A percentile compares a stretch with the other conserved stretches of the same genome.
phyloP scores from a whole-genome alignment of 2,329 filamentous ascomycete species.

The Diaporthe ilicicola region DNA sequence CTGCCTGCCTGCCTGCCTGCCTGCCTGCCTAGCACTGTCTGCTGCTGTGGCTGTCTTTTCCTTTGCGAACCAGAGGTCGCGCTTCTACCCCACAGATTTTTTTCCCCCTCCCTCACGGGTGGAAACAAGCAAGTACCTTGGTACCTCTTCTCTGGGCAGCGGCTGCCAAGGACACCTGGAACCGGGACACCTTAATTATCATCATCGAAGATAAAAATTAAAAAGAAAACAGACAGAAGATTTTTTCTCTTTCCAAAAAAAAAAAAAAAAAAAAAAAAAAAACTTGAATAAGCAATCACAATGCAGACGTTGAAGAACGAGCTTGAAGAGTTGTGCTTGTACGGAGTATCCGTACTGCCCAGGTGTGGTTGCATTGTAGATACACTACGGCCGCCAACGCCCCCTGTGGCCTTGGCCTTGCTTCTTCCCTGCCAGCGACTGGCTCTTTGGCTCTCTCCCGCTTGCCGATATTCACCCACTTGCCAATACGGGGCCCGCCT shows the following conservation, averaged over 20 bases:
- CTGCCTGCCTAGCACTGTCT: too few relatives aligned
- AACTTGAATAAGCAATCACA: too few relatives aligned
- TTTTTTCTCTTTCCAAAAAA: too few relatives aligned
- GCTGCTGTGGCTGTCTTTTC: not conserved
- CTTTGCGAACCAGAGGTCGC: not conserved
- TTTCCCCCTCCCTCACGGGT: not conserved
- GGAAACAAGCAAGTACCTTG: not conserved
- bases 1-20: too few relatives aligned
- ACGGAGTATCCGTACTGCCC: too few relatives aligned
- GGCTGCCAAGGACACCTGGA: not conserved
- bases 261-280: too few relatives aligned
- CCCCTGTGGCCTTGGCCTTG: not conserved
- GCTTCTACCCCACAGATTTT: not conserved
- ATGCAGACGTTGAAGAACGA: not conserved
- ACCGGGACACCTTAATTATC: not conserved
- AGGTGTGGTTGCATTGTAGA: too few relatives aligned
- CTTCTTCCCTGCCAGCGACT: constrained; percentile 1
- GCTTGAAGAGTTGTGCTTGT: not conserved
- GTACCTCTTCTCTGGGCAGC: not conserved
- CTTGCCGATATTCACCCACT: not conserved
- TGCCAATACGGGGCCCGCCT: constrained; percentile 14
- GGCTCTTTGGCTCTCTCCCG: not conserved
- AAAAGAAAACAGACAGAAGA: too few relatives aligned
- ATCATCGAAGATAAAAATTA: too few relatives aligned
- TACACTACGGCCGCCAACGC: not conserved